These are phyloP conservation scores for Paraphoma sp. DNA, from an alignment of 2,329 filamentous ascomycete species.

Conservation along the genomic window DNA sequence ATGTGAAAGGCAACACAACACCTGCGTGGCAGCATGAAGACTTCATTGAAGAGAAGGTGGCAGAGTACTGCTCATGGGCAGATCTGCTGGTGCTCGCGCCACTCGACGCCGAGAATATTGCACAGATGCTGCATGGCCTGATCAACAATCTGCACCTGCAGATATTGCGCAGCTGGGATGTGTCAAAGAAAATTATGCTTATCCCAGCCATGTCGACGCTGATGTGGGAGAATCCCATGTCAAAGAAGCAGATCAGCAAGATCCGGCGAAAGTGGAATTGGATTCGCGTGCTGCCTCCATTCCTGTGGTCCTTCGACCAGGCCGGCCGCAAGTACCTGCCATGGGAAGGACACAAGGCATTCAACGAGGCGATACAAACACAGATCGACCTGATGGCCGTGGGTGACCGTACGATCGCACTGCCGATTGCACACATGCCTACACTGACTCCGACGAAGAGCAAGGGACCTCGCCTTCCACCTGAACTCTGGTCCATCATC, in stretches of 20 bases:
- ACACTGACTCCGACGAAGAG: constrained; percentile 42
- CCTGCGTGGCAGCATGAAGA: constrained; percentile 35
- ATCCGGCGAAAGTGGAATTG: constrained; percentile 85
- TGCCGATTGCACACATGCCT: constrained; percentile 42
- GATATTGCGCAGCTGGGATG: constrained; percentile 84
- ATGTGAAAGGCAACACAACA: constrained; percentile 21
- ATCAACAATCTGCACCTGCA: constrained; percentile 82
- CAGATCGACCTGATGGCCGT: constrained; percentile 77
- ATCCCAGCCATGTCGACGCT: constrained; percentile 87
- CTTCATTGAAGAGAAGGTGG: constrained; percentile 59
- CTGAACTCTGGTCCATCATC: constrained; percentile 89
- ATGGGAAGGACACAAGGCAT: constrained; percentile 69
- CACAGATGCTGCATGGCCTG: constrained; percentile 86
- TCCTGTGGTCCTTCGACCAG: constrained; percentile 79
- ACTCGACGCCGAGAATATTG: constrained; percentile 82
- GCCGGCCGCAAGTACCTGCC: constrained; percentile 57
- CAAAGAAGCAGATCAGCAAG: constrained; percentile 84
- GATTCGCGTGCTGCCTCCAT: constrained; percentile 80
- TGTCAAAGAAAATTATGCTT: constrained; percentile 81
- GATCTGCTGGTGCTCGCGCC: constrained; percentile 85
- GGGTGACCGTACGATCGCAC: constrained; percentile 67
- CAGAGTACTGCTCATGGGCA: constrained; percentile 83
- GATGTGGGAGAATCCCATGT: constrained; percentile 91
- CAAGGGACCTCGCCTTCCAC: constrained; percentile 65
- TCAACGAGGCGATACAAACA: constrained; percentile 77